Conservation (phyloP, 768 basidiomycete genomes). For the Lactarius sanguifluus region DNA sequence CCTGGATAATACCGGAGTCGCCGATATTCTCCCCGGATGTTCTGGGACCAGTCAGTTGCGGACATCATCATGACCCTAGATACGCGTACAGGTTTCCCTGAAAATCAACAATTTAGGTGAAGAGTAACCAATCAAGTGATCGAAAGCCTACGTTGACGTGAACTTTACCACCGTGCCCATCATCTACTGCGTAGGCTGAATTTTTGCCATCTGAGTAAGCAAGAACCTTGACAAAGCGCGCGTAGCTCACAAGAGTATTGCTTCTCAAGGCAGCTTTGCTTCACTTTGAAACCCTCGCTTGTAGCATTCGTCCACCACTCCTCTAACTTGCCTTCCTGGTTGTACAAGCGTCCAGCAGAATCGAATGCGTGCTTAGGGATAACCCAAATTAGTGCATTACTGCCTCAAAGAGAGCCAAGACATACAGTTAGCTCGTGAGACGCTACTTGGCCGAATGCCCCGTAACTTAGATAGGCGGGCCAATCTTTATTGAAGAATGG, state of each 20-base stretch:
- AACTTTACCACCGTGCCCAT: slow-evolving; percentile 79
- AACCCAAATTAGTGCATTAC: background rate
- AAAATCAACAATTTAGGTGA: slow-evolving; percentile 5
- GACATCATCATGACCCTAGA: background rate
- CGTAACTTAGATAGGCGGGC: slow-evolving; percentile 89
- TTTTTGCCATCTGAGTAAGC: background rate
- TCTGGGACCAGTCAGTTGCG: slow-evolving; percentile 38
- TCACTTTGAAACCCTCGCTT: slow-evolving; percentile 75
- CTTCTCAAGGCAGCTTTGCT: slow-evolving; percentile 85
- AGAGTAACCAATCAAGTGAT: slow-evolving; percentile 13
- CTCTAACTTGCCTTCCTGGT: slow-evolving; percentile 82
- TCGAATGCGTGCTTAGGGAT: slow-evolving; percentile 78
- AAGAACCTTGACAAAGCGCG: background rate
- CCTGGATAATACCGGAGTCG: slow-evolving; percentile 80
- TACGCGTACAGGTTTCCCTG: slow-evolving; percentile 74
- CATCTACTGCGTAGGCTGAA: slow-evolving; percentile 76
- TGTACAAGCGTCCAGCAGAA: slow-evolving; percentile 85
- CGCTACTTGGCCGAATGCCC: slow-evolving; percentile 89
- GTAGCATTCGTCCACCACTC: slow-evolving; percentile 95
- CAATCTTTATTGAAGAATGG: slow-evolving; percentile 87
- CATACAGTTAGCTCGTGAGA: slow-evolving; percentile 88
- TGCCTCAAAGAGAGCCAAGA: background rate
- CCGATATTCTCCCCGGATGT: slow-evolving; percentile 94
- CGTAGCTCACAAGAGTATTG: slow-evolving; percentile 74
- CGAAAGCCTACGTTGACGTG: slow-evolving; percentile 74